Evolutionary conservation across 768 basidiomycete genomes (phyloP).

Genomic region (Tulasnella sp.): DNA sequence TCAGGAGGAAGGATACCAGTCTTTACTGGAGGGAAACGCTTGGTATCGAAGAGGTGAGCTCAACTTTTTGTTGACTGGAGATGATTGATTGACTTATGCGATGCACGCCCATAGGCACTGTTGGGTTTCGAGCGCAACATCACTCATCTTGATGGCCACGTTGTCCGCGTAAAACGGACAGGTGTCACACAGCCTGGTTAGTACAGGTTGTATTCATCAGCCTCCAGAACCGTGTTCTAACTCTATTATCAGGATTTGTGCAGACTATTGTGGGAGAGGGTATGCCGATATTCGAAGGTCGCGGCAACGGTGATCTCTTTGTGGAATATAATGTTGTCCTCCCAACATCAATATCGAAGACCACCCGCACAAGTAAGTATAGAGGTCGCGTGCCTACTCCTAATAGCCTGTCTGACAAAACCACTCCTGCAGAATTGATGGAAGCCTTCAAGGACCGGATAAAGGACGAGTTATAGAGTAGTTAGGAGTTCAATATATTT

Average conservation of each 20-base stretch:
- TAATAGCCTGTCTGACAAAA: not conserved
- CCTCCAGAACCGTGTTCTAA: not conserved
- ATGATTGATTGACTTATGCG: constrained; percentile 7
- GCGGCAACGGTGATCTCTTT: constrained; percentile 69
- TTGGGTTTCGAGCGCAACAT: constrained; percentile 91
- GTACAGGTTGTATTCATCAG: constrained; percentile 21
- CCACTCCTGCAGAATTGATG: constrained; percentile 41
- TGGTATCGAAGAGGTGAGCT: constrained; percentile 76
- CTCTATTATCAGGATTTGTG: constrained; percentile 56
- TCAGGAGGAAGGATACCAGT: constrained; percentile 81
- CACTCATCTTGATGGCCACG: constrained; percentile 84
- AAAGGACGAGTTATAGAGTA: constrained; percentile 38
- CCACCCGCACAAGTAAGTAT: constrained; percentile 67
- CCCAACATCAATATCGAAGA: constrained; percentile 60
- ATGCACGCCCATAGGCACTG: constrained; percentile 54
- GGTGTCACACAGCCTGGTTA: constrained; percentile 89
- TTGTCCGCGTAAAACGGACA: constrained; percentile 56
- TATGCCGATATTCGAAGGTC: constrained; percentile 62
- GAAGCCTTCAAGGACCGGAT: constrained; percentile 44
- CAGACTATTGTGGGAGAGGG: constrained; percentile 83
- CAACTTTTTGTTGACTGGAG: not conserved
- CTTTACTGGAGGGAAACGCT: constrained; percentile 91
- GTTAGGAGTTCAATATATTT: not conserved
- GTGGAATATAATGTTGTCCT: constrained; percentile 91
- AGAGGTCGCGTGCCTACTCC: not conserved